A percentile compares a stretch with the other conserved stretches of the same genome.
Conservation (phyloP, 306 rosid genomes). For the Arachis hypogaea region DNA sequence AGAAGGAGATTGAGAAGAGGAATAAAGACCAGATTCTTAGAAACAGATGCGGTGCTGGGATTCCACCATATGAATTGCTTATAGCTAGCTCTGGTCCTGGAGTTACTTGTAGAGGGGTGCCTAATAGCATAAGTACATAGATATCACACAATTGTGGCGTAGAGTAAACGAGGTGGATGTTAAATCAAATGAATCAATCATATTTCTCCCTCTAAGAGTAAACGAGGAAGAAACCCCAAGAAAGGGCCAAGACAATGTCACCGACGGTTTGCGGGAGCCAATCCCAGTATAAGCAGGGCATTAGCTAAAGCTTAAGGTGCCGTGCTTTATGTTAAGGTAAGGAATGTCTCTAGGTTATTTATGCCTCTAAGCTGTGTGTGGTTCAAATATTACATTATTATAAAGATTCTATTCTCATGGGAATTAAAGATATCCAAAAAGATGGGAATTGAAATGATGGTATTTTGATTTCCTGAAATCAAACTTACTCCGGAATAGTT, state of each 20-base stretch:
- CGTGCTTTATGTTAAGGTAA: no score
- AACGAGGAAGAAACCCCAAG: constrained; percentile 86
- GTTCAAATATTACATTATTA: no score
- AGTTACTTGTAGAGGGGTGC: constrained; percentile 43
- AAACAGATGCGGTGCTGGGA: constrained; percentile 49
- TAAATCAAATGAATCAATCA: constrained; percentile 42
- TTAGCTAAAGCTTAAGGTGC: no score
- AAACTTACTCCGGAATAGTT: no score
- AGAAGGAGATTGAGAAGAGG: constrained; percentile 45
- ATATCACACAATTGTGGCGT: background rate
- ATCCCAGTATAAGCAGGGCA: constrained; percentile 52
- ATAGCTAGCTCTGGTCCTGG: constrained; percentile 46
- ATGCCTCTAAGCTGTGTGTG: no score
- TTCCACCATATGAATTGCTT: constrained; percentile 49
- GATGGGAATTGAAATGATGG: no score
- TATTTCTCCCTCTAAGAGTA: constrained; percentile 96
- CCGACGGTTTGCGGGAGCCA: constrained; percentile 93
- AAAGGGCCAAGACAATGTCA: constrained; percentile 70
- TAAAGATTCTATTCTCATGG: no score
- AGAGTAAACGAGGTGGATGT: background rate
- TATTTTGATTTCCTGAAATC: no score
- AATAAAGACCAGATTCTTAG: constrained; percentile 36
- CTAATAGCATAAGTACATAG: constrained; percentile 46
- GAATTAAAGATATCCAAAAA: no score
- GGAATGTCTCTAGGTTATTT: no score